Evolutionary conservation across 2,329 filamentous ascomycete species (phyloP).

Genomic region (Aspergillus intermedius): DNA sequence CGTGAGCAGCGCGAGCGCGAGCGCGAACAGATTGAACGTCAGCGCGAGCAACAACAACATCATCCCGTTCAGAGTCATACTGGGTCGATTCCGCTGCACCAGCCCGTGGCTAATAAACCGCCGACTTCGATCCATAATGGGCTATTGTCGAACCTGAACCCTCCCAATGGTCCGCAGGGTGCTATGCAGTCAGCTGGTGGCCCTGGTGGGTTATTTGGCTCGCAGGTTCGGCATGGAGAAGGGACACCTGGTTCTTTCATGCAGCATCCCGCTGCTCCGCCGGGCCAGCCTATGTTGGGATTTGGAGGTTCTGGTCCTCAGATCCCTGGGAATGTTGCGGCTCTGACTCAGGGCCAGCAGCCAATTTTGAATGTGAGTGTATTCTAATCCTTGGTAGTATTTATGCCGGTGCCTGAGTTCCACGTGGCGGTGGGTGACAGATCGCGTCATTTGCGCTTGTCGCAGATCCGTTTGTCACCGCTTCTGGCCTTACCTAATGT

Average conservation of each 20-base stretch:
- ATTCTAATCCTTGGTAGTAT: neutral
- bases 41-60: slow-evolving; percentile 55
- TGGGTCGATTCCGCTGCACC: slow-evolving; percentile 84
- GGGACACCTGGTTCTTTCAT: slow-evolving; percentile 50
- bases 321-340: slow-evolving; percentile 47
- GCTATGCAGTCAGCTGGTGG: slow-evolving; percentile 55
- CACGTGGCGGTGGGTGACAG: neutral
- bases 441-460: neutral
- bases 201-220: slow-evolving; percentile 61
- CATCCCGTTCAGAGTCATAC: slow-evolving; percentile 80
- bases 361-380: slow-evolving; percentile 64
- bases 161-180: slow-evolving; percentile 47
- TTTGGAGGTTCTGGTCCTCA: slow-evolving; percentile 40
- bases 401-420: neutral
- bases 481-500: neutral
- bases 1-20: slow-evolving; percentile 50
- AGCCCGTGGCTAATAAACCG: slow-evolving; percentile 80
- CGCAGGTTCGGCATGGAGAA: slow-evolving; percentile 57
- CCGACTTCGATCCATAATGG: slow-evolving; percentile 83
- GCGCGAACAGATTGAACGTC: slow-evolving; percentile 51
- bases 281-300: slow-evolving; percentile 48
- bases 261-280: slow-evolving; percentile 55
- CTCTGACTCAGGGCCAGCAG: slow-evolving; percentile 70
- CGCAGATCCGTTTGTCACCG: neutral
- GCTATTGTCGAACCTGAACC: slow-evolving; percentile 65